Base-by-base conservation (phyloP, 164 flowering plant species). In the Nymphaea thermarum region DNA sequence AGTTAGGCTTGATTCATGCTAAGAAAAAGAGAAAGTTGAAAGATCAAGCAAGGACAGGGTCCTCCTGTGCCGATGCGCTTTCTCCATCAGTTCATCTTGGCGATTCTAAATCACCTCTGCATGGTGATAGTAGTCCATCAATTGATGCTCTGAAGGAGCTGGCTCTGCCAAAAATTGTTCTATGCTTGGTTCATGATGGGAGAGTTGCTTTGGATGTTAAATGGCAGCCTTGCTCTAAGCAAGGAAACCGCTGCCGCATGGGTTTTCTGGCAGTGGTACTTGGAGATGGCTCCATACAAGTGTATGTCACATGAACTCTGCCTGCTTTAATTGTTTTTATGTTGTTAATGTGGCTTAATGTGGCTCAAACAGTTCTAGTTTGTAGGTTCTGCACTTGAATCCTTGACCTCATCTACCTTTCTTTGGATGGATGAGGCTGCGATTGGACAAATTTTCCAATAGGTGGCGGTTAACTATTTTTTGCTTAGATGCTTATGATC, bases 171-270 rank as follows among this genome's bases (percentile, higher is more conserved):
- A 83, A 92, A 71, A 59, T 86, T 67, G 83, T 87, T 42, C 69
- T 90, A 16, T 87, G 94, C 78, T 77, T 95, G 66, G 96, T 90
- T 67, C 99, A 95, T 80, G 87, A 90, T 84, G 99, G 98, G 65
- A 90, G 86, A 81, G 96, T 90, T 75, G 95, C 93, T 42, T 90
- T 97, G 99, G 99, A 92, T 82, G 83, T 87, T 70, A 95, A 92
- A 83, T 92, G 99, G 99, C 74, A 78, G 70, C 99, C 98, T 63
- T 44, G 18, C 53, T 66, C 43, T 69, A 42, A 15, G 43, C 11
- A 67, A 74, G 80, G 74, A 62, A 68, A 76, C 80, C 81, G 68
- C 74, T 77, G 78, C 65, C 74, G 77, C 70, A 82, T 95, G 93
- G 98, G 97, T 57, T 92, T 87, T 75, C 94, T 92, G 79, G 99